A percentile compares a stretch with the other conserved stretches of the same genome.
These are phyloP conservation scores for Halophytophthora polymorphica DNA, from an alignment of 352 stramenopile species.

Conservation along the genomic window DNA sequence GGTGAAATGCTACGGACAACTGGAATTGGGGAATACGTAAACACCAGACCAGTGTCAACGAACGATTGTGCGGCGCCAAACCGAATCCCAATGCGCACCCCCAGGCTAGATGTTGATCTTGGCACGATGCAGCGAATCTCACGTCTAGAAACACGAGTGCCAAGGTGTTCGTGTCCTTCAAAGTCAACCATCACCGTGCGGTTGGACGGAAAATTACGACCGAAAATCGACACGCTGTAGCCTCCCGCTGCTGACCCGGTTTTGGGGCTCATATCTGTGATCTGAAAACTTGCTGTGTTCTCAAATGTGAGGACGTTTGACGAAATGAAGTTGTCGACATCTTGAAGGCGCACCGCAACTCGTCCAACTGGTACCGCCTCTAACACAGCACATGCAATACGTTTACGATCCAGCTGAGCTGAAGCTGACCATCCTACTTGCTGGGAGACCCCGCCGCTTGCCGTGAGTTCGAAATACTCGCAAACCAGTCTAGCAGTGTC, in stretches of 20 bases:
- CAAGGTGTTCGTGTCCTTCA: constrained; percentile 4
- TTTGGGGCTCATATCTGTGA: constrained; percentile 7
- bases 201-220: constrained; percentile 13
- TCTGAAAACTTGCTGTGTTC: constrained; percentile 3
- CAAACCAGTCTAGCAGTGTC: neutral
- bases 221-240: constrained; percentile 16
- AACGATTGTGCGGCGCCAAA: constrained; percentile 7
- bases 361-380: constrained; percentile 6
- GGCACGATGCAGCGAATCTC: constrained; percentile 17
- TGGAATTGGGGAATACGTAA: constrained; percentile 15
- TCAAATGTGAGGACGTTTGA: constrained; percentile 27
- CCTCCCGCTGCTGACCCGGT: constrained; percentile 15
- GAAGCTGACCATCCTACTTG: neutral
- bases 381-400: neutral
- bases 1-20: constrained; percentile 24
- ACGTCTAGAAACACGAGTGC: constrained; percentile 8
- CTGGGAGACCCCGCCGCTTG: neutral
- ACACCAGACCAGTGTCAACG: constrained; percentile 3
- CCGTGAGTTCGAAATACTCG: neutral
- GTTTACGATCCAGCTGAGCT: neutral
- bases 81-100: constrained; percentile 4
- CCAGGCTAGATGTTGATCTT: neutral
- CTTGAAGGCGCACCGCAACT: constrained; percentile 6
- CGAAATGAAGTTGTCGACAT: neutral
- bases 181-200: constrained; percentile 14